phyloP scores from a whole-genome alignment of 352 stramenopile species.

The Globisporangium middletonii region DNA sequence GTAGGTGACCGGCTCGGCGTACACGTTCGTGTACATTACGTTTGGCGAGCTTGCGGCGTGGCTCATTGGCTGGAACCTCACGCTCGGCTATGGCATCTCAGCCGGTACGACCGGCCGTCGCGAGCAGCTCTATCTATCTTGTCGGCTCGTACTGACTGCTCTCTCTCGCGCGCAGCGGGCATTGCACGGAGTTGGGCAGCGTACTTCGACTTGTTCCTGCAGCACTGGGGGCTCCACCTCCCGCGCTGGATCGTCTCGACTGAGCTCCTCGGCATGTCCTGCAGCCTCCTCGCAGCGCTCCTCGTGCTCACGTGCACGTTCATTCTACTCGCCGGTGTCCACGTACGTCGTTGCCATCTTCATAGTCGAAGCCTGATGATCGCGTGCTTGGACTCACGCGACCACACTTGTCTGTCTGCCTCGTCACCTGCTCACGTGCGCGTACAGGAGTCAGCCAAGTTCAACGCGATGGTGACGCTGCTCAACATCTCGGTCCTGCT shows the following conservation, averaged over 20 bases:
- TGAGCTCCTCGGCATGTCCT: conserved; percentile 51
- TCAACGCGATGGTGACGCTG: conserved; percentile 87
- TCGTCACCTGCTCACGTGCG: neutral
- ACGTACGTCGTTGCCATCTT: conserved; percentile 33
- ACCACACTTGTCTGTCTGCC: conserved; percentile 3
- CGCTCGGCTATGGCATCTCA: conserved; percentile 90
- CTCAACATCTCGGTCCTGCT: conserved; percentile 89
- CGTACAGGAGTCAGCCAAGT: conserved; percentile 85
- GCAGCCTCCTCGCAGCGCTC: conserved; percentile 70
- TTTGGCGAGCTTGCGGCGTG: conserved; percentile 86
- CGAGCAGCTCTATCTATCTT: neutral
- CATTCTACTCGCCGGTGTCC: conserved; percentile 78
- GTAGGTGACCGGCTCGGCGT: conserved; percentile 84
- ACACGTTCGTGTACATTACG: conserved; percentile 88
- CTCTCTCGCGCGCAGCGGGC: conserved; percentile 35
- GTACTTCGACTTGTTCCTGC: conserved; percentile 78
- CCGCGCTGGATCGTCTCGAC: conserved; percentile 58
- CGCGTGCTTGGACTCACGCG: neutral
- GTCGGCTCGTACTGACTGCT: neutral
- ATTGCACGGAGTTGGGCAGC: conserved; percentile 89
- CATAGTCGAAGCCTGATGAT: conserved; percentile 1
- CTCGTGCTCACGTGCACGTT: conserved; percentile 82
- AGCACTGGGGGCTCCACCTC: conserved; percentile 61
- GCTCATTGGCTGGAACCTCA: conserved; percentile 92
- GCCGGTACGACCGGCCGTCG: conserved; percentile 32